phyloP scores from a whole-genome alignment of 805 yeast species.

The Saturnispora diversa region DNA sequence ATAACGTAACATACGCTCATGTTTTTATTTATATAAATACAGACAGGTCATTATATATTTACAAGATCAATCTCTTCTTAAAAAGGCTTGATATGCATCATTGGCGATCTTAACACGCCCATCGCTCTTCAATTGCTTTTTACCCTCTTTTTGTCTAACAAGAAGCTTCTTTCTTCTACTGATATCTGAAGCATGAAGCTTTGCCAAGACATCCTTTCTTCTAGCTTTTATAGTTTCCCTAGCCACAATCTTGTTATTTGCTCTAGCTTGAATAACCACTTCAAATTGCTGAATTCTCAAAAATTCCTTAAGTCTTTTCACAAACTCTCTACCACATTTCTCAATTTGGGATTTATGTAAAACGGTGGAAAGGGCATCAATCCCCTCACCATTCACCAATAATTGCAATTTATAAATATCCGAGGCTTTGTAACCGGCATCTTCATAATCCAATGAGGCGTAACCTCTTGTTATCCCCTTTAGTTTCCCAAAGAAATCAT shows the following conservation, averaged over 20 bases:
- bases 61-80: conserved; percentile 32
- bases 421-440: conserved; percentile 73
- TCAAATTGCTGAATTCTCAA: conserved; percentile 80
- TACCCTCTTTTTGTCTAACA: conserved; percentile 89
- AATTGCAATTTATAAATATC: conserved; percentile 83
- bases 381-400: conserved; percentile 78
- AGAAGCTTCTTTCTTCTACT: conserved; percentile 82
- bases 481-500: conserved; percentile 89
- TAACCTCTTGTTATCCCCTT: conserved; percentile 88
- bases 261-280: conserved; percentile 85
- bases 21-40: background rate
- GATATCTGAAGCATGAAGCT: conserved; percentile 87
- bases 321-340: conserved; percentile 71
- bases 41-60: background rate
- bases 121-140: conserved; percentile 68
- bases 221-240: conserved; percentile 91
- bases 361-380: conserved; percentile 88
- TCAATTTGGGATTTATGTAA: conserved; percentile 78
- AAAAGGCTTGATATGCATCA: conserved; percentile 84
- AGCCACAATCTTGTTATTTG: conserved; percentile 72
- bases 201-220: conserved; percentile 90
- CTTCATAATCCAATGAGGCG: conserved; percentile 92
- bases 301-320: conserved; percentile 69
- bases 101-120: conserved; percentile 75
- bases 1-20: conserved; percentile 4